phyloP scores from a whole-genome alignment of 2,329 filamentous ascomycete genomes.

The Phialophora verrucosa region DNA sequence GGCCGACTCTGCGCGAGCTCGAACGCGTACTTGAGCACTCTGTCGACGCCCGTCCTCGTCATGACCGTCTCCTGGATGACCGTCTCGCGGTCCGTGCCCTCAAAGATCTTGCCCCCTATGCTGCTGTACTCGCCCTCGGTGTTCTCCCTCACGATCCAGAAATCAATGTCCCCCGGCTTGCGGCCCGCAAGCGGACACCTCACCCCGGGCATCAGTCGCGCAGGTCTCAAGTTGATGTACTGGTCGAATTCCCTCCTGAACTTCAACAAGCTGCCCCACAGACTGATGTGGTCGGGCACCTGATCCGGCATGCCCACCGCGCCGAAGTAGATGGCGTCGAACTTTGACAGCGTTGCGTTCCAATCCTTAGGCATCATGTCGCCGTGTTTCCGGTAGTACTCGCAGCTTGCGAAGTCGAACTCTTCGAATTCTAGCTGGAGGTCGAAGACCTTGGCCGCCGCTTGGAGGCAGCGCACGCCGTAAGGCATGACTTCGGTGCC shows the following conservation, averaged over 20 bases:
- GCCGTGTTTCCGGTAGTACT: constrained; percentile 56
- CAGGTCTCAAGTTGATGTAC: constrained; percentile 63
- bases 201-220: constrained; percentile 59
- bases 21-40: constrained; percentile 95
- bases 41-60: constrained; percentile 87
- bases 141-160: constrained; percentile 88
- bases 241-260: constrained; percentile 63
- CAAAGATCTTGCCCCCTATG: constrained; percentile 57
- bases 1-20: constrained; percentile 93
- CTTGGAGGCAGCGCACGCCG: constrained; percentile 47
- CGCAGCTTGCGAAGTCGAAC: constrained; percentile 56
- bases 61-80: constrained; percentile 96
- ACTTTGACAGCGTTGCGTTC: constrained; percentile 56
- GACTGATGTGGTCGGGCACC: constrained; percentile 62
- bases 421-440: constrained; percentile 55
- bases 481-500: constrained; percentile 65
- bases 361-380: constrained; percentile 61
- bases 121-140: constrained; percentile 99
- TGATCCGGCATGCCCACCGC: constrained; percentile 55
- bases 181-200: constrained; percentile 57
- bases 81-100: constrained; percentile 68
- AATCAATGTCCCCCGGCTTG: constrained; percentile 58
- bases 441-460: constrained; percentile 33
- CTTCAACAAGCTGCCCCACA: constrained; percentile 62
- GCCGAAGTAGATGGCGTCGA: constrained; percentile 64